A percentile compares a stretch with the other conserved stretches of the same genome.
Evolutionary conservation across 2,329 filamentous ascomycete species (phyloP).

Genomic region (Sclerotinia trifoliorum): DNA sequence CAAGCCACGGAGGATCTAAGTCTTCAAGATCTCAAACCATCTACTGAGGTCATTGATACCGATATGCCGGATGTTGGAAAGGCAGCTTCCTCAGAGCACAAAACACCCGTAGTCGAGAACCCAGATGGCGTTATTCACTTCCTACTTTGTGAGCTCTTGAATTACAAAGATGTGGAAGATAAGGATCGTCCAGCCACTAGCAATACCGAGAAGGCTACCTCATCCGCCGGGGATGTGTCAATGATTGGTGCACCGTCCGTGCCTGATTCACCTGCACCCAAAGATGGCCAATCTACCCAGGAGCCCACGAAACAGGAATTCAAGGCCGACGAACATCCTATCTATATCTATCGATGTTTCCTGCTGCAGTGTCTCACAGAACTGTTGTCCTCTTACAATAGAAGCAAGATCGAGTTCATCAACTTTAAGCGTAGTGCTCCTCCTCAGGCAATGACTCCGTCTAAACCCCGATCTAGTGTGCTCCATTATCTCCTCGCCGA

Average conservation of each 20-base stretch:
- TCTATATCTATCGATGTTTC: conserved; percentile 96
- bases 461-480: conserved; percentile 88
- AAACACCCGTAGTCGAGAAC: conserved; percentile 82
- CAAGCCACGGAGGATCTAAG: conserved; percentile 41
- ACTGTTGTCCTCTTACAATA: conserved; percentile 85
- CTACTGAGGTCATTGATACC: conserved; percentile 59
- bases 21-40: conserved; percentile 54
- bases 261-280: conserved; percentile 40
- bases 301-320: conserved; percentile 72
- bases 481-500: conserved; percentile 90
- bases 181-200: conserved; percentile 55
- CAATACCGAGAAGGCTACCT: conserved; percentile 26
- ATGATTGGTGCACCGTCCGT: conserved; percentile 31
- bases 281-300: conserved; percentile 43
- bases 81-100: conserved; percentile 59
- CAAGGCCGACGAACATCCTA: conserved; percentile 89
- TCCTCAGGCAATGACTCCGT: conserved; percentile 75
- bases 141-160: conserved; percentile 84
- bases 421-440: conserved; percentile 95
- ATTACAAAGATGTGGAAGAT: conserved; percentile 90
- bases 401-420: conserved; percentile 97
- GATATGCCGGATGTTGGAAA: conserved; percentile 66
- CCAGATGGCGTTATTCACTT: conserved; percentile 96
- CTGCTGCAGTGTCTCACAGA: conserved; percentile 89
- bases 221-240: conserved; percentile 33